These are phyloP conservation scores for Carex parvula DNA, from an alignment of 176 grass and related monocot genomes.

Conservation along the genomic window DNA sequence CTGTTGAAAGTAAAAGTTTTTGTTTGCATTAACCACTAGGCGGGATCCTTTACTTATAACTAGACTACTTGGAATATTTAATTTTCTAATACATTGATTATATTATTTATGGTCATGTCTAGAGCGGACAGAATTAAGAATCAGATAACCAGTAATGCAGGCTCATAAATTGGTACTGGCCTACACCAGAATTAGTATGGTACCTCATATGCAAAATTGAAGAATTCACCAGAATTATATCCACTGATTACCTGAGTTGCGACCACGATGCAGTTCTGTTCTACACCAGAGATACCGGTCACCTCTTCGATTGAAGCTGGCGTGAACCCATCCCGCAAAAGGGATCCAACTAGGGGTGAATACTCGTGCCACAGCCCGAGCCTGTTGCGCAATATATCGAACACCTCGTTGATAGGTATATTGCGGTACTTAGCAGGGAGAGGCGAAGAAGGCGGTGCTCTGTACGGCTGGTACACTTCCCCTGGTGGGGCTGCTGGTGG, in stretches of 20 bases:
- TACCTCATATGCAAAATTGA: background rate
- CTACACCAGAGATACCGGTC: conserved; percentile 62
- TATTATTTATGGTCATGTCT: conserved; percentile 5
- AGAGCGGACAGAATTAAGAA: background rate
- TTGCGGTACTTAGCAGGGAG: conserved; percentile 41
- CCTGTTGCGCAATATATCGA: conserved; percentile 61
- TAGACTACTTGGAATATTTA: background rate
- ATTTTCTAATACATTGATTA: background rate
- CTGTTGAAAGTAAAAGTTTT: background rate
- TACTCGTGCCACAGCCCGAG: conserved; percentile 81
- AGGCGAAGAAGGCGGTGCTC: conserved; percentile 51
- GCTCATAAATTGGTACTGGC: background rate
- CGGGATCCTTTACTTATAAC: background rate
- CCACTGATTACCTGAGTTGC: conserved; percentile 34
- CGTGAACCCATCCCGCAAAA: conserved; percentile 63
- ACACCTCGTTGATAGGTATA: conserved; percentile 44
- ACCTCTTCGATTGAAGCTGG: conserved; percentile 79
- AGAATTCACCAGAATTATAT: background rate
- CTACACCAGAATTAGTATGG: background rate
- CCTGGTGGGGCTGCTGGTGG: conserved; percentile 37
- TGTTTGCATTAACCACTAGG: background rate
- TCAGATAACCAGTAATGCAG: background rate
- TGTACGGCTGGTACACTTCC: conserved; percentile 72
- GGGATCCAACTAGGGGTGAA: conserved; percentile 55
- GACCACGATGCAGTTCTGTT: conserved; percentile 74